Conservation (phyloP, 352 stramenopile genomes). For the Phytopythium cucurbitacearum region DNA sequence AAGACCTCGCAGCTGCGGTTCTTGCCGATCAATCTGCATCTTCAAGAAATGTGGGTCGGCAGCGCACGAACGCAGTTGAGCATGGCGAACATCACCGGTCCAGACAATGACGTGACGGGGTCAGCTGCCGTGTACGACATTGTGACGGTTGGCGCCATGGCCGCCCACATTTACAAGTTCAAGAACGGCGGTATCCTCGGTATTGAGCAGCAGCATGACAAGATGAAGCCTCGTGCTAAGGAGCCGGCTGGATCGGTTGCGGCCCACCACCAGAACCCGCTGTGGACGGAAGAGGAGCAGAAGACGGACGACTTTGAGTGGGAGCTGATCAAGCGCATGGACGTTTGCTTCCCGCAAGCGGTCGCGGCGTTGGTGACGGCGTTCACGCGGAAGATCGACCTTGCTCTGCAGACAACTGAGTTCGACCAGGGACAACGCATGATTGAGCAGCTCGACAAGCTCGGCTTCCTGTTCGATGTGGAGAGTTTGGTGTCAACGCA, state of each 20-base stretch:
- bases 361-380: constrained; percentile 75
- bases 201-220: constrained; percentile 65
- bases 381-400: constrained; percentile 77
- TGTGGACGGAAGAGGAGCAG: constrained; percentile 82
- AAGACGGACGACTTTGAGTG: constrained; percentile 76
- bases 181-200: constrained; percentile 81
- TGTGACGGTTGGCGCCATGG: constrained; percentile 84
- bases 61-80: constrained; percentile 34
- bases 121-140: constrained; percentile 63
- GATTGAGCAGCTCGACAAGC: constrained; percentile 72
- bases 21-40: constrained; percentile 79
- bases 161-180: constrained; percentile 86
- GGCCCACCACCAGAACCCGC: constrained; percentile 53
- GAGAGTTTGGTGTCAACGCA: constrained; percentile 84
- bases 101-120: background rate
- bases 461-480: constrained; percentile 82
- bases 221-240: constrained; percentile 59
- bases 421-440: constrained; percentile 46
- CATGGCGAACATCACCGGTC: constrained; percentile 14
- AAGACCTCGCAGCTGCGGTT: constrained; percentile 79
- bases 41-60: constrained; percentile 86
- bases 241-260: constrained; percentile 38
- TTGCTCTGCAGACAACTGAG: constrained; percentile 55
- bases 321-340: constrained; percentile 78
- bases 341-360: constrained; percentile 80